Evolutionary conservation across 2,329 filamentous ascomycete genomes (phyloP).

Genomic region (Colletotrichum sp.): DNA sequence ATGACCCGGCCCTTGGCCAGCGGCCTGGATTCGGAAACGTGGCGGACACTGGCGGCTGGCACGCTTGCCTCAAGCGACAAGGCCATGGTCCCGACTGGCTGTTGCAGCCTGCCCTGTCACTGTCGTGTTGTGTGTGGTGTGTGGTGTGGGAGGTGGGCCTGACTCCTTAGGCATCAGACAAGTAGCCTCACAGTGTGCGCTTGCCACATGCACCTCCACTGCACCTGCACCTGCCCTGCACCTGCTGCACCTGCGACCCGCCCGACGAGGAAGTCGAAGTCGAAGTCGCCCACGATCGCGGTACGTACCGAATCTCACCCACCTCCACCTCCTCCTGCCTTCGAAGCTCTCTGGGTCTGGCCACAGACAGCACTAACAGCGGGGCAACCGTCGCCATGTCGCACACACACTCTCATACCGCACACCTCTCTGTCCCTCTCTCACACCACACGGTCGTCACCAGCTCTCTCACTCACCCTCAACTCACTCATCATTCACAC

Average conservation of each 20-base stretch:
- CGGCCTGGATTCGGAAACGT: conserved; percentile 20
- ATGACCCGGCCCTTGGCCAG: conserved; percentile 5
- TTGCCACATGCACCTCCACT: background rate
- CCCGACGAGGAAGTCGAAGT: background rate
- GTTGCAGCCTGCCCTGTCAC: background rate
- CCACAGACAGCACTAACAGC: conserved; percentile 15
- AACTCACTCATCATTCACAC: background rate
- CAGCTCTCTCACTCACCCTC: background rate
- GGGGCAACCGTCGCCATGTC: conserved; percentile 2
- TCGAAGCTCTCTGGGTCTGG: background rate
- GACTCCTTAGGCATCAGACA: background rate
- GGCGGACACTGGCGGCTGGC: conserved; percentile 11
- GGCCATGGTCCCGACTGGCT: background rate
- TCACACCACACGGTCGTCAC: background rate
- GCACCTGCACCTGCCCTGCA: background rate
- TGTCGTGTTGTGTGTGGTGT: background rate
- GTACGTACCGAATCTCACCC: background rate
- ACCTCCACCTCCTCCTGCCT: background rate
- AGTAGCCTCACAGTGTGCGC: conserved; percentile 3
- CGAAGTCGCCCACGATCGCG: background rate
- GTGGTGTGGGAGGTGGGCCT: background rate
- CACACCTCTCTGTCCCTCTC: background rate
- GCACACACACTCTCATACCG: background rate
- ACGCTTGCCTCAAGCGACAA: conserved; percentile 17
- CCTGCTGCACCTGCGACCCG: background rate